A percentile compares a stretch with the other conserved stretches of the same genome.
phyloP scores from a whole-genome alignment of 257 asterid species.

The Prunella vulgaris region DNA sequence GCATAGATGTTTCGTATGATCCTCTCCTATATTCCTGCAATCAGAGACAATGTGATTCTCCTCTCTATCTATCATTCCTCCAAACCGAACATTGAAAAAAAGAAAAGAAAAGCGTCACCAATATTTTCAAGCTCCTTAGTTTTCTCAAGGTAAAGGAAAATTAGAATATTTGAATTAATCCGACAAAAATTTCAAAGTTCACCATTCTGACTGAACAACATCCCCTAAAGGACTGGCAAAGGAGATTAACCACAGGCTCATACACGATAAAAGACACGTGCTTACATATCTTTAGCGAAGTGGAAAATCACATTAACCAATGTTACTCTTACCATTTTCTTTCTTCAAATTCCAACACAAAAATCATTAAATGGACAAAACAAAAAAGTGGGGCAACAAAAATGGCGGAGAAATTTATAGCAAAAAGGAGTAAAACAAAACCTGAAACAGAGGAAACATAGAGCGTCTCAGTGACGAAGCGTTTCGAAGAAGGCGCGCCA shows the following conservation, averaged over 20 bases:
- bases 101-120: background rate
- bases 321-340: background rate
- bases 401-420: background rate
- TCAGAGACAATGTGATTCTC: background rate
- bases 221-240: too few species aligned
- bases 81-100: background rate
- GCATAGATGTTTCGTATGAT: constrained; percentile 39
- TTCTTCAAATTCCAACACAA: background rate
- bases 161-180: background rate
- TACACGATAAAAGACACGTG: background rate
- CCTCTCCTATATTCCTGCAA: constrained; percentile 45
- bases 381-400: background rate
- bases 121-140: background rate
- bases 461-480: constrained; percentile 41
- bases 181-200: background rate
- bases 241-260: too few species aligned
- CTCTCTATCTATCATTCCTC: background rate
- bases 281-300: background rate
- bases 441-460: constrained; percentile 39
- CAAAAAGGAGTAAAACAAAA: background rate
- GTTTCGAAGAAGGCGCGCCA: constrained; percentile 62
- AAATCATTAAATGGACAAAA: background rate
- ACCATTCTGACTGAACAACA: background rate
- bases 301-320: background rate
- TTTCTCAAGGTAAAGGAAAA: background rate